A percentile compares a stretch with the other conserved stretches of the same genome.
Conservation (phyloP, 2,329 filamentous ascomycete genomes). For the Curvularia sp. region DNA sequence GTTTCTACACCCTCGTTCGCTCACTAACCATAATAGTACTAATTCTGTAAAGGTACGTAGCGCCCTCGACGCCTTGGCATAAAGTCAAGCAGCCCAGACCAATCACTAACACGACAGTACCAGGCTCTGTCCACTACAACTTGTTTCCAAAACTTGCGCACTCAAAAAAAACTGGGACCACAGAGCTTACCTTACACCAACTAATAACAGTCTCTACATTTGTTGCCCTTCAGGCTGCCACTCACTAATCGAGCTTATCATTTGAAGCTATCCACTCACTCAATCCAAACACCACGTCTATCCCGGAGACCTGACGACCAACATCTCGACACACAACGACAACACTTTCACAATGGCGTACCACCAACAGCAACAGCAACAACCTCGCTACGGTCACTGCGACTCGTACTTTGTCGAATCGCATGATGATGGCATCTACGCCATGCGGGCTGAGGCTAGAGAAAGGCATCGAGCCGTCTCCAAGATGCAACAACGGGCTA, state of each 20-base stretch:
- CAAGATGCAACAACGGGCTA: constrained; percentile 82
- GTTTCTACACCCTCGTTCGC: constrained; percentile 42
- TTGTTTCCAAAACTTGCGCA: constrained; percentile 47
- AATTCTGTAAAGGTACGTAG: constrained; percentile 58
- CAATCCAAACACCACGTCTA: constrained; percentile 36
- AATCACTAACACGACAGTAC: constrained; percentile 28
- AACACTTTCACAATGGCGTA: constrained; percentile 62
- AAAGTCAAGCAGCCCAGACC: constrained; percentile 12
- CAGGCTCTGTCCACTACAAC: constrained; percentile 47
- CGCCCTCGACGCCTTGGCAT: constrained; percentile 29
- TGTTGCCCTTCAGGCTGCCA: constrained; percentile 58
- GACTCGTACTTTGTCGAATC: constrained; percentile 73
- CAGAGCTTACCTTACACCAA: constrained; percentile 57
- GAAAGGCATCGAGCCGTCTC: constrained; percentile 81
- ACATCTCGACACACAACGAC: constrained; percentile 49
- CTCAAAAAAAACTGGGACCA: constrained; percentile 39
- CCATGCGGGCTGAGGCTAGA: constrained; percentile 69
- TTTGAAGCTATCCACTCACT: constrained; percentile 55
- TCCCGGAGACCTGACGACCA: constrained; percentile 58
- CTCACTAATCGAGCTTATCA: constrained; percentile 56
- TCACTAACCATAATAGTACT: constrained; percentile 57
- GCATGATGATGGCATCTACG: constrained; percentile 62
- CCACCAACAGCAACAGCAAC: constrained; percentile 58
- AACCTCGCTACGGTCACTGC: constrained; percentile 67
- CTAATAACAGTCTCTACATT: constrained; percentile 65